A percentile compares a stretch with the other conserved stretches of the same genome.
Evolutionary conservation across 768 basidiomycete genomes (phyloP).

Genomic region (Gelatoporia subvermispora): DNA sequence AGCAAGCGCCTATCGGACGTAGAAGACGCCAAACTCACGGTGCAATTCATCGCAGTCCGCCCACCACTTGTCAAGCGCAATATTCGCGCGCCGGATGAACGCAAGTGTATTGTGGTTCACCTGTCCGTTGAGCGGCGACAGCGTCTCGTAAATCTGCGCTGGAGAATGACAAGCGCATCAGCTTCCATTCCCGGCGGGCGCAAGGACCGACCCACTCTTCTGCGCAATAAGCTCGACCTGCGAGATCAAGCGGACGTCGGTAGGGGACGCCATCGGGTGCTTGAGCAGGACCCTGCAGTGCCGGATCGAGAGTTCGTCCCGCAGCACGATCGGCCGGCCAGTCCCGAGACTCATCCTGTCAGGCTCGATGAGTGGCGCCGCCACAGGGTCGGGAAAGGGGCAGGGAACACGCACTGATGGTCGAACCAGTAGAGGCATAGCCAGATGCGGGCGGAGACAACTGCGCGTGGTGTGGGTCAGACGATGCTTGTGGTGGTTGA

Average conservation of each 20-base stretch:
- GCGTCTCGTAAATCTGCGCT: conserved; percentile 93
- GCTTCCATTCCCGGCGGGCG: neutral
- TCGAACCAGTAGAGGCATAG: conserved; percentile 95
- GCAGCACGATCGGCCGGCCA: conserved; percentile 83
- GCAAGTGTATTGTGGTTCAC: conserved; percentile 81
- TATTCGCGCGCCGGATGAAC: conserved; percentile 82
- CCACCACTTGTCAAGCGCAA: conserved; percentile 90
- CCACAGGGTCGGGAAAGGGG: neutral
- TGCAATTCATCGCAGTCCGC: conserved; percentile 83
- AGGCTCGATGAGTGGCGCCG: neutral
- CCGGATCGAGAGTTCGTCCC: conserved; percentile 83
- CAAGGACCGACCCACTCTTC: conserved; percentile 56
- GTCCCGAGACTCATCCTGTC: conserved; percentile 85
- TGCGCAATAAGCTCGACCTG: conserved; percentile 88
- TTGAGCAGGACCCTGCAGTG: conserved; percentile 77
- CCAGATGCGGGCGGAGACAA: conserved; percentile 92
- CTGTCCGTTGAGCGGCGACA: conserved; percentile 81
- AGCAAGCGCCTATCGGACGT: neutral
- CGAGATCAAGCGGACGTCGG: conserved; percentile 84
- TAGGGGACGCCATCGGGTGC: conserved; percentile 85
- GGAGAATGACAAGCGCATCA: neutral
- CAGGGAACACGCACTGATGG: conserved; percentile 63
- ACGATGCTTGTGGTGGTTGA: neutral
- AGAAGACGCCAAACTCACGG: conserved; percentile 37
- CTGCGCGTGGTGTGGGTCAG: conserved; percentile 31